Evolutionary conservation across 495 filamentous ascomycete species (phyloP).

Genomic region (Cladorrhinum samala): DNA sequence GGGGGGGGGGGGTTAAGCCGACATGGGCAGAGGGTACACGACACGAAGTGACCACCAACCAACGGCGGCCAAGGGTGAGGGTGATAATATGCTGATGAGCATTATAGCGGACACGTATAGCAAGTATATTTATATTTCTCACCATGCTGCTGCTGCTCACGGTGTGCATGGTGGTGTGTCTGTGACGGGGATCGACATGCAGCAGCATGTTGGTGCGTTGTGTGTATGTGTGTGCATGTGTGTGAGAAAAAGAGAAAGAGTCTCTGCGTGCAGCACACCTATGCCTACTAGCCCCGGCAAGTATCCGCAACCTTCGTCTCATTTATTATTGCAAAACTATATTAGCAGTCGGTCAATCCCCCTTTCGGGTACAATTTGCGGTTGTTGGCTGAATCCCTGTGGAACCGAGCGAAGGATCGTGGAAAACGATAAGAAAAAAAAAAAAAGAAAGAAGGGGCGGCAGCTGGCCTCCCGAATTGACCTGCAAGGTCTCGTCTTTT

Average conservation of each 20-base stretch:
- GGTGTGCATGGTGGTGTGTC: too few relatives aligned
- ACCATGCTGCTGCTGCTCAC: too few relatives aligned
- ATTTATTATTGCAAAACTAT: neutral
- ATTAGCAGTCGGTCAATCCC: neutral
- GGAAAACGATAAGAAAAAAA: neutral
- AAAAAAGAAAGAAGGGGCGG: conserved; percentile 1
- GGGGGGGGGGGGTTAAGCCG: neutral
- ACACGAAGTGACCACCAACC: too few relatives aligned
- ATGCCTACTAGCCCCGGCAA: neutral
- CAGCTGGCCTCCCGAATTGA: too few relatives aligned
- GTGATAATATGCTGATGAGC: too few relatives aligned
- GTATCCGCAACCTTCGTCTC: neutral
- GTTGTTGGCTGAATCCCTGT: neutral
- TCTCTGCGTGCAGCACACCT: neutral
- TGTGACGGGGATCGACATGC: conserved; percentile 13
- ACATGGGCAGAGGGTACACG: neutral
- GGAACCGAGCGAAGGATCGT: neutral
- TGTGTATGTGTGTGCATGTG: neutral
- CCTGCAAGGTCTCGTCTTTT: neutral
- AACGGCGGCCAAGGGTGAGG: too few relatives aligned
- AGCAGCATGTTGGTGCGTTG: neutral
- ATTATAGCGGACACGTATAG: too few relatives aligned
- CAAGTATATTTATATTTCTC: too few relatives aligned
- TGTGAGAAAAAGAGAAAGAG: neutral
- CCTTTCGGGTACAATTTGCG: neutral